phyloP scores from a whole-genome alignment of 1,284 basidiomycete species.

The Thecaphora frezii region DNA sequence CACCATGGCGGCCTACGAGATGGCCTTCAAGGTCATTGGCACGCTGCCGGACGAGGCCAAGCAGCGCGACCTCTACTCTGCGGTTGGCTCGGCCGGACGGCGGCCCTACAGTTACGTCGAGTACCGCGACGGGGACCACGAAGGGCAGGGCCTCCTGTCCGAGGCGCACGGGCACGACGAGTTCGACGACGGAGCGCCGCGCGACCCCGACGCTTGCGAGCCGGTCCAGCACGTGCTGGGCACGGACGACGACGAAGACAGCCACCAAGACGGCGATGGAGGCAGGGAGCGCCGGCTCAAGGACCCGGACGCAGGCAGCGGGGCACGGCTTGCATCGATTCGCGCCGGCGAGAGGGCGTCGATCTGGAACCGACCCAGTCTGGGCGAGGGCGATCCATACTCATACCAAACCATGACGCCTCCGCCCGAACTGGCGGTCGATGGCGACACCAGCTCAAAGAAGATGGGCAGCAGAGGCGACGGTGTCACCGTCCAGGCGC shows the following conservation, averaged over 20 bases:
- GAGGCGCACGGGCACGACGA: slow-evolving; percentile 1
- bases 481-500: slow-evolving; percentile 21
- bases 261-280: neutral
- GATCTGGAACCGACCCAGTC: slow-evolving; percentile 15
- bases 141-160: slow-evolving; percentile 19
- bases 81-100: slow-evolving; percentile 11
- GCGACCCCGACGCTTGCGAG: neutral
- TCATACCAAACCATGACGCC: slow-evolving; percentile 22
- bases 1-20: slow-evolving; percentile 57
- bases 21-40: slow-evolving; percentile 53
- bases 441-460: neutral
- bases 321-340: slow-evolving; percentile 4
- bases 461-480: slow-evolving; percentile 1
- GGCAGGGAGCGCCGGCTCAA: slow-evolving; percentile 5
- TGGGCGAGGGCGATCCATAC: neutral
- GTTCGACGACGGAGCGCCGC: slow-evolving; percentile 3
- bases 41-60: slow-evolving; percentile 48
- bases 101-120: slow-evolving; percentile 30
- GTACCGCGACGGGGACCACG: slow-evolving; percentile 9
- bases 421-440: slow-evolving; percentile 7
- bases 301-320: slow-evolving; percentile 4
- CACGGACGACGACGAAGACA: slow-evolving; percentile 19
- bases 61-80: slow-evolving; percentile 35
- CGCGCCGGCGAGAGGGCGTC: slow-evolving; percentile 9
- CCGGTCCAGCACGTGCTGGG: slow-evolving; percentile 9